Evolutionary conservation across 768 basidiomycete genomes (phyloP), one percentile per base, ranked within the genome.

Genomic region (Suillus tomentosus): DNA sequence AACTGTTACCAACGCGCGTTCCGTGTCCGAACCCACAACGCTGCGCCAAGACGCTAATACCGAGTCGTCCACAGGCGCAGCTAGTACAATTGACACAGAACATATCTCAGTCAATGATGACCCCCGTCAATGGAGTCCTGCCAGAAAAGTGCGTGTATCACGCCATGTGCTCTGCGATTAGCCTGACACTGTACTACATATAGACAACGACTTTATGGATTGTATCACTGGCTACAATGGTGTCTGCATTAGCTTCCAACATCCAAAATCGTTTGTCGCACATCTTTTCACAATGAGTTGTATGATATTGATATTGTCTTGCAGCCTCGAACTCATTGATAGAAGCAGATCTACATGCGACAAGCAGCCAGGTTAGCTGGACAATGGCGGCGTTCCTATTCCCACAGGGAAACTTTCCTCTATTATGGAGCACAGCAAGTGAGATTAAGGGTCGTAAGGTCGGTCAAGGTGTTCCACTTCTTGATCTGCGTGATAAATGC

Each of bases 351-450:
- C 78, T 94, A 37, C 81, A 83, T 55, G 87, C 91, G 2, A 84
- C 84, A 0, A 78, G 80, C 58, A 74, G 80, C 9, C 81, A 90
- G 66, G 87, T 94, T 64, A 88, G 89, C 65, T 79, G 86, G 73
- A 84, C 84, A 63, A 76, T 93, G 13, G 87, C 90, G 0, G 65
- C 89, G 22, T 94, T 90, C 73, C 90, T 92, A 64, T 74, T 88
- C 3, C 68, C 90, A 9, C 92, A 94, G 72, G 92, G 92, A 2
- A 73, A 77, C 13, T 74, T 86, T 61, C 92, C 92, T 0, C 68
- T 91, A 17, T 42, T 88, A 4, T 92, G 91, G 91, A 84, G 81
- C 59, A 82, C 86, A 0, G 77, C 89, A 36, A 88, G 87, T 61
- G 92, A 94, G 74, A 83, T 94, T 37, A 87, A 85, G 69, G 92